Percentiles rank a stretch among this genome's conserved stretches.
phyloP scores from a whole-genome alignment of 1,284 basidiomycete species.

The Papiliotrema flavescens region DNA sequence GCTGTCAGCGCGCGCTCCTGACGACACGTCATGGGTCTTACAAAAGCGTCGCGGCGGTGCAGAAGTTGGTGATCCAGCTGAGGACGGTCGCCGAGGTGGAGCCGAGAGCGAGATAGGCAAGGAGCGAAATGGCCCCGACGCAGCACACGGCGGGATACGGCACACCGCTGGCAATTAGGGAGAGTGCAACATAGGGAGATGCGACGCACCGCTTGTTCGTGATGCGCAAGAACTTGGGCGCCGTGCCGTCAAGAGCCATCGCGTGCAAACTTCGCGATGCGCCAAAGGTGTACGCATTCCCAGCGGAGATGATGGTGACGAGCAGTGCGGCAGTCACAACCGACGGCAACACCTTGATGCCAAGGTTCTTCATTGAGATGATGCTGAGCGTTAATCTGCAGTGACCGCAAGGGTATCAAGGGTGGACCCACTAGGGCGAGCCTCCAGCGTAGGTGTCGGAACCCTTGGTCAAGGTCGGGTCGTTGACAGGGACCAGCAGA shows the following conservation, averaged over 20 bases:
- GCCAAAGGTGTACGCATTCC: slow-evolving; percentile 32
- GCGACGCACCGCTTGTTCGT: slow-evolving; percentile 25
- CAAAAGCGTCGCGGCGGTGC: slow-evolving; percentile 9
- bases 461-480: slow-evolving; percentile 8
- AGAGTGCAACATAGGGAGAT: background rate
- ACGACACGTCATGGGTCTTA: too few relatives aligned
- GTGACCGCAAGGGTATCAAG: background rate
- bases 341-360: slow-evolving; percentile 38
- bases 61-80: slow-evolving; percentile 25
- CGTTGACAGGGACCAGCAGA: slow-evolving; percentile 21
- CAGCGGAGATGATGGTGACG: slow-evolving; percentile 44
- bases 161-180: slow-evolving; percentile 20
- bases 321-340: slow-evolving; percentile 44
- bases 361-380: slow-evolving; percentile 43
- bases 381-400: slow-evolving; percentile 11
- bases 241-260: slow-evolving; percentile 31
- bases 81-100: slow-evolving; percentile 24
- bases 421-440: slow-evolving; percentile 7
- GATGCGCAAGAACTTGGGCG: slow-evolving; percentile 26
- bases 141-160: slow-evolving; percentile 27
- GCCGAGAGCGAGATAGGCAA: slow-evolving; percentile 32
- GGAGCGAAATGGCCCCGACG: slow-evolving; percentile 22
- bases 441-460: slow-evolving; percentile 31
- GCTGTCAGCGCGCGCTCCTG: too few relatives aligned
- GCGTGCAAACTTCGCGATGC: slow-evolving; percentile 34